These are phyloP conservation scores for Dimargaris cristalligena DNA, from an alignment of 192 early-diverging fungal species.

Conservation along the genomic window DNA sequence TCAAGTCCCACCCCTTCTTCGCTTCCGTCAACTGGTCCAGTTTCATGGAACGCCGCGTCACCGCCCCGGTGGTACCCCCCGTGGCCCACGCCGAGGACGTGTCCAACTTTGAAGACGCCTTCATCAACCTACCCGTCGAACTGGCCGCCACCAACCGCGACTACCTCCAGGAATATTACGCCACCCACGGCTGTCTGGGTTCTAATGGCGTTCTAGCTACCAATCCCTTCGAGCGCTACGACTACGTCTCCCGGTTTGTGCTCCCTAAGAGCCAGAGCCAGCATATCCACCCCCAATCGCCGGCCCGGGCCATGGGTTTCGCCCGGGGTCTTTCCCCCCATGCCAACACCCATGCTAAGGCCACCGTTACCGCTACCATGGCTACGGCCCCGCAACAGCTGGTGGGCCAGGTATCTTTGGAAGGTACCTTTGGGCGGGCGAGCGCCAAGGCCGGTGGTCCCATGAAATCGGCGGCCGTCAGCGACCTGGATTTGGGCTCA, in stretches of 20 bases:
- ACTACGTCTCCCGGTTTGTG: background rate
- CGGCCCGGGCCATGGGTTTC: too few relatives aligned
- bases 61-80: slow-evolving; percentile 50
- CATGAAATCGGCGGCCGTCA: too few relatives aligned
- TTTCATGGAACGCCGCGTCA: slow-evolving; percentile 34
- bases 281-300: background rate
- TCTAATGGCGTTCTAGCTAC: background rate
- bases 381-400: too few relatives aligned
- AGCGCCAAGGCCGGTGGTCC: too few relatives aligned
- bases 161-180: slow-evolving; percentile 3
- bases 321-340: background rate
- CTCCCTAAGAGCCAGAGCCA: background rate
- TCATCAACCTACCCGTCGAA: slow-evolving; percentile 28
- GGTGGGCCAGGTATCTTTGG: too few relatives aligned
- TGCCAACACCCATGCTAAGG: background rate
- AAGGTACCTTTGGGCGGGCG: too few relatives aligned
- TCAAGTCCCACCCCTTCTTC: slow-evolving; percentile 65
- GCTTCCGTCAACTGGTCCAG: slow-evolving; percentile 52
- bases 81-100: slow-evolving; percentile 34
- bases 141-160: slow-evolving; percentile 10
- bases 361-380: background rate
- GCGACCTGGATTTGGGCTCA: too few relatives aligned
- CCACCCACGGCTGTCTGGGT: background rate
- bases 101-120: slow-evolving; percentile 36
- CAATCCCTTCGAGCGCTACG: slow-evolving; percentile 7